A percentile compares a stretch with the other conserved stretches of the same genome.
Conservation (phyloP, 306 rosid genomes). For the Cucurbita ficifolia region DNA sequence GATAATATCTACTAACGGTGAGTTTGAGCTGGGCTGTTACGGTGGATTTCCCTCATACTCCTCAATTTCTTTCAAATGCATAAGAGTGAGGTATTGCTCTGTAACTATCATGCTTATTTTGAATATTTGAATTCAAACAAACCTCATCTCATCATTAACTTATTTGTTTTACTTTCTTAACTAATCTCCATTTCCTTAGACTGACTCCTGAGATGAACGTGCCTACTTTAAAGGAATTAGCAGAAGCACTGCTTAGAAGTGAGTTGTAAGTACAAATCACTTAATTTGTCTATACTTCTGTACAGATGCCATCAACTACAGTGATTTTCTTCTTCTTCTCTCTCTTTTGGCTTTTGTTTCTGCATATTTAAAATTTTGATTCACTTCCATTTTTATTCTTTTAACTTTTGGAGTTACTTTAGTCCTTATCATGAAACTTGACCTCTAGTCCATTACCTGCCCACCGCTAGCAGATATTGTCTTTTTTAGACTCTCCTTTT, state of each 20-base stretch:
- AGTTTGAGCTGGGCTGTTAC: no score
- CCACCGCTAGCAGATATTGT: no score
- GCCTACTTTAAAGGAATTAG: background rate
- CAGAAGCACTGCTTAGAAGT: background rate
- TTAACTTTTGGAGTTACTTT: background rate
- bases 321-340: background rate
- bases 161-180: background rate
- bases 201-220: background rate
- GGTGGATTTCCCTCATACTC: background rate
- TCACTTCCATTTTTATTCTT: background rate
- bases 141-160: background rate
- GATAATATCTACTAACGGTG: no score
- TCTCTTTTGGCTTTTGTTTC: background rate
- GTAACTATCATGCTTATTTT: background rate
- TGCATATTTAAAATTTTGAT: background rate
- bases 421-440: background rate
- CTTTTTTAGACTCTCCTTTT: no score
- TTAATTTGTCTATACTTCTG: background rate
- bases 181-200: background rate
- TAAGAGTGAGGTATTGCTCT: background rate
- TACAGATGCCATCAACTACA: background rate
- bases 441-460: background rate
- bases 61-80: background rate
- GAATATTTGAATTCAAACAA: background rate
- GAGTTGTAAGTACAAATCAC: conserved; percentile 2